These are phyloP conservation scores for Shiraia bambusicola DNA, from an alignment of 2,329 filamentous ascomycete genomes.

Conservation along the genomic window DNA sequence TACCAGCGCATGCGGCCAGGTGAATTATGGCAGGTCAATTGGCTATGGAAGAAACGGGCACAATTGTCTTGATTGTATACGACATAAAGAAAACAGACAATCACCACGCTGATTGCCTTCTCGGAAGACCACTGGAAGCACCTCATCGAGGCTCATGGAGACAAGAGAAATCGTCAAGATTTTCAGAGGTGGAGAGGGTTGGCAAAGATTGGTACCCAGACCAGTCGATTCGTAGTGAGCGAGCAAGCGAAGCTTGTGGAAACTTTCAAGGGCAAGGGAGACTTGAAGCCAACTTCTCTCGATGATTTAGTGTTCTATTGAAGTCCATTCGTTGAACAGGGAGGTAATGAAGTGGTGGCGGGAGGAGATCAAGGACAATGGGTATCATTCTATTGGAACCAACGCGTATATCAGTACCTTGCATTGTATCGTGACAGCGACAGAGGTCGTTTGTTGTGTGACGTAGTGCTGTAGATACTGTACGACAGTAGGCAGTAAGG, in stretches of 20 bases:
- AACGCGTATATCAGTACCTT: slow-evolving; percentile 9
- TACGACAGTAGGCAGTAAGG: slow-evolving; percentile 12
- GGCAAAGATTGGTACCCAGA: slow-evolving; percentile 53
- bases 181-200: slow-evolving; percentile 55
- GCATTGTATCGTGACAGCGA: slow-evolving; percentile 11
- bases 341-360: not conserved
- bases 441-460: slow-evolving; percentile 7
- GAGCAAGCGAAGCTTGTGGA: slow-evolving; percentile 58
- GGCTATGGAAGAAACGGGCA: slow-evolving; percentile 63
- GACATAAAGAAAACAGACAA: slow-evolving; percentile 53
- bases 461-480: slow-evolving; percentile 5
- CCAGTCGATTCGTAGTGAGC: slow-evolving; percentile 54
- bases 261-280: slow-evolving; percentile 53
- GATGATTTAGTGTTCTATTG: slow-evolving; percentile 23
- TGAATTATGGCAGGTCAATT: slow-evolving; percentile 62
- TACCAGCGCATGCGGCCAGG: slow-evolving; percentile 61
- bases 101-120: slow-evolving; percentile 58
- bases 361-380: not conserved
- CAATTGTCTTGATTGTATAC: slow-evolving; percentile 57
- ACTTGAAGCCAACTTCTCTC: slow-evolving; percentile 49
- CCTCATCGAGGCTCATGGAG: slow-evolving; percentile 54
- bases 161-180: slow-evolving; percentile 56
- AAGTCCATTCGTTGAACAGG: not conserved
- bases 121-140: slow-evolving; percentile 59
- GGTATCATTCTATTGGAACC: slow-evolving; percentile 3